Evolutionary conservation across 140 eudicot genomes (phyloP), one percentile per base, ranked within the genome.

Genomic region (Flaveria floridana): DNA sequence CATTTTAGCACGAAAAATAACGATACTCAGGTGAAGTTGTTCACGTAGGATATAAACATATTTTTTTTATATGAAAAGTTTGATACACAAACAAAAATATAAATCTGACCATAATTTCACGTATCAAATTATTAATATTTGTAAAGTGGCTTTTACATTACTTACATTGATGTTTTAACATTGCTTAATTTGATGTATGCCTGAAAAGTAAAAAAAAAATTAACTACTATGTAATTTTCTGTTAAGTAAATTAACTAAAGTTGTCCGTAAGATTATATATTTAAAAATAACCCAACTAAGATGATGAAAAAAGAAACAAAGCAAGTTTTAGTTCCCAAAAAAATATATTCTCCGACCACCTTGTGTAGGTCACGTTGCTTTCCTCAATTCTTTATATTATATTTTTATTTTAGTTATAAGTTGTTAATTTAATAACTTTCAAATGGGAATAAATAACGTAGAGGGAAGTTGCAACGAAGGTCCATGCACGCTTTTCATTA

Each of bases 331-430:
- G 69, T 79, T 79, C 83, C 83, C 83, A 21, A 79, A 79, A 34
- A 78, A 73, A 44, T 16, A 65, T 79, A 79, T 79, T 79, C 83
- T 79, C 83, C 50, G 75, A 79, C 83, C 83, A 73, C 66, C 79
- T 79, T 79, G 83, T 73, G 76, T 79, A 66, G 83, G 83, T 79
- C 83, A 73, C 76, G 83, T 73, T 73, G 83, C 79, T 73, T 68
- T 79, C 79, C 79, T 52, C 79, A 79, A 79, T 79, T 55, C 75
- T 79, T 37, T 65, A 30, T 53, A 72, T 16, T 41, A 78, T 28
- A 52, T 65, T 42, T 76, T 12, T 50, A 30, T 34, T 13, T 3
- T n/a, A 39, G 41, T 34, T 5, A 34, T 34, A 34, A 34, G 41
- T 34, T 34, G 7, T 34, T 34, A 4, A 64, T 8, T 14, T 79